These are phyloP conservation scores for Gymnopilus dilepis DNA, from an alignment of 768 basidiomycete genomes.

Conservation along the genomic window DNA sequence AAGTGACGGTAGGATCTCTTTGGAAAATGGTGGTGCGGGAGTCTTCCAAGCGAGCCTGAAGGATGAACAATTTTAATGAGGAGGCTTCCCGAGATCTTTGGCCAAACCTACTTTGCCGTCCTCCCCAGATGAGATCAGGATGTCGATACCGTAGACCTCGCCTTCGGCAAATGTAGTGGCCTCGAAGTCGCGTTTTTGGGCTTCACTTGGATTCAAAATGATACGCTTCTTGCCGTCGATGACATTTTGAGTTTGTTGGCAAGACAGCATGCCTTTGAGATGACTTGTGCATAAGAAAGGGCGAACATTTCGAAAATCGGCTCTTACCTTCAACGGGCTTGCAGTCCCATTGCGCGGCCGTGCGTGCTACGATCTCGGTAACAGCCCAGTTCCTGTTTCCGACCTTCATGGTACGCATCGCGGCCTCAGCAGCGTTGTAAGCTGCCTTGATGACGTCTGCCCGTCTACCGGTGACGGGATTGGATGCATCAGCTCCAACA, in stretches of 20 bases:
- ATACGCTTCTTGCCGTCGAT: conserved; percentile 97
- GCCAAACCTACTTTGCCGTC: conserved; percentile 80
- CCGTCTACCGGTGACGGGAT: conserved; percentile 81
- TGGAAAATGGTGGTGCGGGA: conserved; percentile 94
- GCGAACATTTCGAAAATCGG: conserved; percentile 8
- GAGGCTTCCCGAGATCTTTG: background rate
- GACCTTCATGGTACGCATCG: conserved; percentile 88
- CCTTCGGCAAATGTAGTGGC: conserved; percentile 86
- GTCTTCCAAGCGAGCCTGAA: conserved; percentile 86
- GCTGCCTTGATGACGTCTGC: conserved; percentile 96
- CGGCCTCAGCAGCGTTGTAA: conserved; percentile 90
- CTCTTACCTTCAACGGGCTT: conserved; percentile 90
- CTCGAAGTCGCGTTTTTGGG: conserved; percentile 87
- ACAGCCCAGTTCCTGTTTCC: conserved; percentile 96
- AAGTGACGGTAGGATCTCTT: conserved; percentile 82
- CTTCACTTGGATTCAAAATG: conserved; percentile 86
- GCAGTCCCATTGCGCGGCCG: conserved; percentile 77
- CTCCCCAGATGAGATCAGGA: conserved; percentile 84
- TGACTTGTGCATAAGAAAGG: conserved; percentile 1
- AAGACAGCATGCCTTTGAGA: conserved; percentile 85
- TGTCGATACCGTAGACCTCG: conserved; percentile 95
- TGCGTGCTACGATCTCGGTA: conserved; percentile 82
- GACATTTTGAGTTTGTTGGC: conserved; percentile 92
- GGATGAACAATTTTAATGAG: background rate
- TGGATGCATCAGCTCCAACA: conserved; percentile 74